phyloP scores from a whole-genome alignment of 2,329 filamentous ascomycete species.

The Aspergillus thermomutatus region DNA sequence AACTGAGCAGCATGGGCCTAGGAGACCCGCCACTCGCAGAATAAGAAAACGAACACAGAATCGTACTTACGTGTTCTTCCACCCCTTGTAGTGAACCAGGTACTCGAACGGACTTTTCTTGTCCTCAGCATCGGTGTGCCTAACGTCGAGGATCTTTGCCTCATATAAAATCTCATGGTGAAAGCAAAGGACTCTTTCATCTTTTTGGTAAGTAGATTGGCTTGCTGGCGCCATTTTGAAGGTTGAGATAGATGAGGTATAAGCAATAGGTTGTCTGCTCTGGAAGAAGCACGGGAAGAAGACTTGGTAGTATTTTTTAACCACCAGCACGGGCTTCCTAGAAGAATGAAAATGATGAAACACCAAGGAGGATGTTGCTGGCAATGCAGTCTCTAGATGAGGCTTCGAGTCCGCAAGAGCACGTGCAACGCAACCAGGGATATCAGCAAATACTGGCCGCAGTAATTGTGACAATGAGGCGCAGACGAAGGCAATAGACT shows the following conservation, averaged over 20 bases:
- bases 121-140: conserved; percentile 58
- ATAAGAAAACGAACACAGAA: background rate
- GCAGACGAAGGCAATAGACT: background rate
- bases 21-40: background rate
- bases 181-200: conserved; percentile 94
- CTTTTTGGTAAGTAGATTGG: conserved; percentile 60
- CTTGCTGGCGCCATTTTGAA: conserved; percentile 60
- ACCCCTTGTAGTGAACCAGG: conserved; percentile 97
- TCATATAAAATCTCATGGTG: conserved; percentile 97
- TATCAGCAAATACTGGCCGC: background rate
- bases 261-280: background rate
- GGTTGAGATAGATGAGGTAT: conserved; percentile 14
- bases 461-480: background rate
- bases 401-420: background rate
- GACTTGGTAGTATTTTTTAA: background rate
- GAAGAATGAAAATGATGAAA: background rate
- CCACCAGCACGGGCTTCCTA: background rate
- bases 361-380: background rate
- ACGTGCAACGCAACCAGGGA: background rate
- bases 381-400: background rate
- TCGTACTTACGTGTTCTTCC: conserved; percentile 83
- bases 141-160: conserved; percentile 86
- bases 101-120: conserved; percentile 78
- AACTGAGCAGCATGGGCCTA: background rate
- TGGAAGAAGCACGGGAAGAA: background rate